These are phyloP conservation scores for Styphnolobium japonicum DNA, from an alignment of 306 rosid species.

Conservation along the genomic window DNA sequence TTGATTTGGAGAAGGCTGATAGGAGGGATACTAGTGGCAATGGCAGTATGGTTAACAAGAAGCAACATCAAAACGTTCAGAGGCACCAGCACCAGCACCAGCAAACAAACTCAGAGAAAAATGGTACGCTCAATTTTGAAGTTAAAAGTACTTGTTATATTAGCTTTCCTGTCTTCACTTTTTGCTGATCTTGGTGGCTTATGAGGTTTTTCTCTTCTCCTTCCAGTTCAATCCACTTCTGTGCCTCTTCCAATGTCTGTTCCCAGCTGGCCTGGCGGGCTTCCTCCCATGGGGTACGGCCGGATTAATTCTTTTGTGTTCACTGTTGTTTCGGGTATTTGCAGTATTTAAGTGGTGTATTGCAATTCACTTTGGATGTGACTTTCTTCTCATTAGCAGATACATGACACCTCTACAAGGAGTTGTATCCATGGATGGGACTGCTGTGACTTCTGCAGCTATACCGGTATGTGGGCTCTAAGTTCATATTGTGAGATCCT, in stretches of 20 bases:
- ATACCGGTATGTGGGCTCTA: conserved; percentile 49
- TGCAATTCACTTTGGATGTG: conserved; percentile 31
- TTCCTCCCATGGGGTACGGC: conserved; percentile 92
- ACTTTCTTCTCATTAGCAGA: conserved; percentile 57
- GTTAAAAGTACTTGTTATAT: neutral
- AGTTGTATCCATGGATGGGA: conserved; percentile 90
- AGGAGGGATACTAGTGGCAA: conserved; percentile 46
- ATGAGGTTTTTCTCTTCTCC: conserved; percentile 5
- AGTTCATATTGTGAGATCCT: neutral
- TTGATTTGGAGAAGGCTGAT: conserved; percentile 77
- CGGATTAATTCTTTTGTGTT: conserved; percentile 22
- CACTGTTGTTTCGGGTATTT: neutral
- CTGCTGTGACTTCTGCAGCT: conserved; percentile 65
- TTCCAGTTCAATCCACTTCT: conserved; percentile 61
- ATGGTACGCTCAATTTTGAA: conserved; percentile 42
- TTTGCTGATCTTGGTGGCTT: conserved; percentile 2
- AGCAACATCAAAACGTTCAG: conserved; percentile 44
- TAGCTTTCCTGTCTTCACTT: neutral
- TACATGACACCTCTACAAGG: conserved; percentile 92
- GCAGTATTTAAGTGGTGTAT: neutral
- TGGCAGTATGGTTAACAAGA: conserved; percentile 39
- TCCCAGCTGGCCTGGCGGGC: conserved; percentile 83
- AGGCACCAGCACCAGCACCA: conserved; percentile 47
- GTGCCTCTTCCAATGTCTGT: conserved; percentile 73
- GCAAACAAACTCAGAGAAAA: conserved; percentile 44